Conservation (phyloP, 192 early-diverging fungal genomes). For the Umbelopsis ramanniana region DNA sequence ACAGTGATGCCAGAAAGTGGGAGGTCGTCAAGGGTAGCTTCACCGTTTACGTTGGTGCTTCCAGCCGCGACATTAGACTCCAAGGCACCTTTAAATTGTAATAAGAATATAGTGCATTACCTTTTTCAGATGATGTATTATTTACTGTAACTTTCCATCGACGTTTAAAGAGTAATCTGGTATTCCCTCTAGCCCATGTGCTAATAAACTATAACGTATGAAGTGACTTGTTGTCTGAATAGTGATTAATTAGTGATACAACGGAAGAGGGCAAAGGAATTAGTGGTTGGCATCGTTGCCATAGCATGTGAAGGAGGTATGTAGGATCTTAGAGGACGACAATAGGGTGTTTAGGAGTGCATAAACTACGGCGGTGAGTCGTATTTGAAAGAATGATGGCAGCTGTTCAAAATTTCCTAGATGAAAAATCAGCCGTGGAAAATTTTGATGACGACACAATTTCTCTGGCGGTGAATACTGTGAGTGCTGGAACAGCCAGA, state of each 20-base stretch:
- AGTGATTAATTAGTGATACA: no score
- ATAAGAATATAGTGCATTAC: no score
- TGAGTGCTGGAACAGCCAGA: not conserved
- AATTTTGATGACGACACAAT: not conserved
- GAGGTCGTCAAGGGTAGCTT: constrained; percentile 47
- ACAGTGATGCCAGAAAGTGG: constrained; percentile 40
- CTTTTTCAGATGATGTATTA: not conserved
- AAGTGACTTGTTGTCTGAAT: no score
- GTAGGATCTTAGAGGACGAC: not conserved
- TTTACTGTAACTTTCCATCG: not conserved
- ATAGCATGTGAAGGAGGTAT: not conserved
- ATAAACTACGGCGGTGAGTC: no score
- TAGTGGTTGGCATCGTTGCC: no score
- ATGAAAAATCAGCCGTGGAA: not conserved
- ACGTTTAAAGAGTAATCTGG: not conserved
- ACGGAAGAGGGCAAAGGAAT: no score
- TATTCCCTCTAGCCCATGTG: not conserved
- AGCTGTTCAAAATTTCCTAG: not conserved
- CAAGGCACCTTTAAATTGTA: not conserved
- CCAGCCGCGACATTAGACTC: constrained; percentile 49
- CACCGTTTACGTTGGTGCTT: constrained; percentile 55
- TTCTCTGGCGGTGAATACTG: not conserved
- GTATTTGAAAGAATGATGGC: not conserved
- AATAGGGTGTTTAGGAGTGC: no score
- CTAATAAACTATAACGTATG: no score